Conservation (phyloP, 2,329 filamentous ascomycete species). For the Plenodomus biglobosus region DNA sequence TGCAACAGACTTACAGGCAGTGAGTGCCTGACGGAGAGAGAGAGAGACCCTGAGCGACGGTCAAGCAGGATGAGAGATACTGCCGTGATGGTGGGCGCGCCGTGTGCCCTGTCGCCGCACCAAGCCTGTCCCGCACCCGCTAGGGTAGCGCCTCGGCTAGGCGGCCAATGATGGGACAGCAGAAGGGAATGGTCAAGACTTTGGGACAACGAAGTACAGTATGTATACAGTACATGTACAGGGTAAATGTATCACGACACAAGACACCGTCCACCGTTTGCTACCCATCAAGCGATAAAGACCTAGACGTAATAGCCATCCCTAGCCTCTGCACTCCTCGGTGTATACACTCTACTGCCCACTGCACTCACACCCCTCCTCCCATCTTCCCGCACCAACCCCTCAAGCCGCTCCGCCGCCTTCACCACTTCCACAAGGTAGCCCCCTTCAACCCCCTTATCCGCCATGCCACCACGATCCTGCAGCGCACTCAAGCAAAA, state of each 20-base stretch:
- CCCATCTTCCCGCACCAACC: constrained; percentile 10
- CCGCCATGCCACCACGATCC: constrained; percentile 17
- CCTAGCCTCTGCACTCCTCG: not conserved
- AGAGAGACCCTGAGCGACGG: constrained; percentile 7
- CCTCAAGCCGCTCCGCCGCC: constrained; percentile 24
- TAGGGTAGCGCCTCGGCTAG: not conserved
- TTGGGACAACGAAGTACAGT: too few relatives aligned
- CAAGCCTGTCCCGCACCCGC: not conserved
- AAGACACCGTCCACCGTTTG: too few relatives aligned
- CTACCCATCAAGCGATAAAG: too few relatives aligned
- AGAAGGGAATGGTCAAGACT: too few relatives aligned
- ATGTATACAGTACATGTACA: too few relatives aligned
- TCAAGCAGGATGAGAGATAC: constrained; percentile 27
- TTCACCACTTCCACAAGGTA: constrained; percentile 27
- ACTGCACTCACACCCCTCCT: constrained; percentile 11
- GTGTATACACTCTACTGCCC: constrained; percentile 6
- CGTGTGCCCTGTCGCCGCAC: not conserved
- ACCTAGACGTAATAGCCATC: not conserved
- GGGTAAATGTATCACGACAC: too few relatives aligned
- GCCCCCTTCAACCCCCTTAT: constrained; percentile 18
- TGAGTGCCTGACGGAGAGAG: constrained; percentile 13
- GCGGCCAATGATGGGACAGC: too few relatives aligned
- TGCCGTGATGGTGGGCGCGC: constrained; percentile 23
- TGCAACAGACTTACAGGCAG: constrained; percentile 14
- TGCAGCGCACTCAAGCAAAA: constrained; percentile 24